phyloP scores from a whole-genome alignment of 1,284 basidiomycete species.

The Erythrobasidium hasegawianum region DNA sequence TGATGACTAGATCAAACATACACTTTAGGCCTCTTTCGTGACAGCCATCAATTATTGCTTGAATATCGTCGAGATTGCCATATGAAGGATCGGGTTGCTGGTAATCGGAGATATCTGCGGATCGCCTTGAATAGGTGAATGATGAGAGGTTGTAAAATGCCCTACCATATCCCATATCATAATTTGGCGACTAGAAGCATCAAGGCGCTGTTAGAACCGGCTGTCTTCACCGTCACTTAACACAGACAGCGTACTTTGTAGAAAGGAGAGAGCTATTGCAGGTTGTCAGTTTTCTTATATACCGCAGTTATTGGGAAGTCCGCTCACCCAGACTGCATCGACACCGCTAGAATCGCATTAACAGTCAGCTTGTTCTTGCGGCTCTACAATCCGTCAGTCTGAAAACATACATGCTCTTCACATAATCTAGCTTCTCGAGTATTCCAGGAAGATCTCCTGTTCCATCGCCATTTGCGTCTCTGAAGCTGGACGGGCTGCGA shows the following conservation, averaged over 20 bases:
- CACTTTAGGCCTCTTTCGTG: conserved; percentile 60
- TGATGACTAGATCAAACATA: conserved; percentile 15
- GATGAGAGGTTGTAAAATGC: no score
- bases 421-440: conserved; percentile 62
- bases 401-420: conserved; percentile 67
- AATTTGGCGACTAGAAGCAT: conserved; percentile 67
- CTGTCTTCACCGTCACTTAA: no score
- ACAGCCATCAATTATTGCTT: conserved; percentile 49
- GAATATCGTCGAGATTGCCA: conserved; percentile 3
- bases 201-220: conserved; percentile 26
- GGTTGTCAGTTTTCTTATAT: not conserved
- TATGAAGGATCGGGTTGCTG: conserved; percentile 4
- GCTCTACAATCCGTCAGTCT: conserved; percentile 63
- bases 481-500: conserved; percentile 55
- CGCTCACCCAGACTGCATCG: conserved; percentile 58
- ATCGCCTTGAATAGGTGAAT: not conserved
- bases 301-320: not conserved
- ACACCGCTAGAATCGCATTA: conserved; percentile 59
- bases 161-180: conserved; percentile 47
- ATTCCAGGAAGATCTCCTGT: conserved; percentile 70
- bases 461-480: conserved; percentile 68
- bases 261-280: conserved; percentile 36
- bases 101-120: conserved; percentile 7
- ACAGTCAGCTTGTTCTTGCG: conserved; percentile 64
- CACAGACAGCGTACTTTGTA: conserved; percentile 48